Evolutionary conservation across 768 basidiomycete genomes (phyloP).

Genomic region (Tremella fuciformis): DNA sequence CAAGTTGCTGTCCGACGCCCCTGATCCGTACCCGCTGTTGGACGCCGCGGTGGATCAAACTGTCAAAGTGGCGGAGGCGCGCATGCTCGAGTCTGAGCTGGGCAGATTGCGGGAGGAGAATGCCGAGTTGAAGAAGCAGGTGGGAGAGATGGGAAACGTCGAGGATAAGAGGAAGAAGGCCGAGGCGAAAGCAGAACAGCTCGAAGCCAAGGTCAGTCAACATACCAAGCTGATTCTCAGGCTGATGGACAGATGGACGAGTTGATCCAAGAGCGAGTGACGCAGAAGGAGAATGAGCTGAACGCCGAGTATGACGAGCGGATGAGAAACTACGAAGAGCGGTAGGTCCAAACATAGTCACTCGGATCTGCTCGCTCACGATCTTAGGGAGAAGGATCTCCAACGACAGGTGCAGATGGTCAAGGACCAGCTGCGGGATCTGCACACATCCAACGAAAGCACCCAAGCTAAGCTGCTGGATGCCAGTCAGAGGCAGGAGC

Average conservation of each 20-base stretch:
- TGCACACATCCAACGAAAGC: slow-evolving; percentile 85
- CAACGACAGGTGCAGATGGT: slow-evolving; percentile 85
- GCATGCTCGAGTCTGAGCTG: slow-evolving; percentile 71
- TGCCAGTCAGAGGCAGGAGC: slow-evolving; percentile 87
- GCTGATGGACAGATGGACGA: slow-evolving; percentile 74
- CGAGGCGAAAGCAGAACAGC: slow-evolving; percentile 67
- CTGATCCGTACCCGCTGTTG: slow-evolving; percentile 93
- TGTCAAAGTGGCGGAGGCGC: slow-evolving; percentile 78
- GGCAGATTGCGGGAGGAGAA: slow-evolving; percentile 76
- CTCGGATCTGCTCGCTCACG: not conserved
- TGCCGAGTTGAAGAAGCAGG: slow-evolving; percentile 67
- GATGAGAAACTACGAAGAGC: slow-evolving; percentile 90
- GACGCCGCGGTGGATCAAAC: slow-evolving; percentile 96
- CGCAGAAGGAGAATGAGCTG: slow-evolving; percentile 91
- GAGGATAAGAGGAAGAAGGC: slow-evolving; percentile 74
- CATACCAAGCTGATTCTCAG: not conserved
- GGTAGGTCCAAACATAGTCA: slow-evolving; percentile 58
- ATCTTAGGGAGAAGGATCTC: slow-evolving; percentile 78
- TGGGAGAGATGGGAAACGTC: slow-evolving; percentile 62
- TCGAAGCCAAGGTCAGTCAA: slow-evolving; percentile 72
- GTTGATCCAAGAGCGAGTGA: slow-evolving; percentile 80
- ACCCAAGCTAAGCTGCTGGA: slow-evolving; percentile 90
- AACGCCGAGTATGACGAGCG: slow-evolving; percentile 96
- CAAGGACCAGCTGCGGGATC: slow-evolving; percentile 82
- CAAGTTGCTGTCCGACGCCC: slow-evolving; percentile 92